Evolutionary conservation across 192 early-diverging fungal species (phyloP), one percentile per base, ranked within the genome.

Genomic region (Coemansia sp.): DNA sequence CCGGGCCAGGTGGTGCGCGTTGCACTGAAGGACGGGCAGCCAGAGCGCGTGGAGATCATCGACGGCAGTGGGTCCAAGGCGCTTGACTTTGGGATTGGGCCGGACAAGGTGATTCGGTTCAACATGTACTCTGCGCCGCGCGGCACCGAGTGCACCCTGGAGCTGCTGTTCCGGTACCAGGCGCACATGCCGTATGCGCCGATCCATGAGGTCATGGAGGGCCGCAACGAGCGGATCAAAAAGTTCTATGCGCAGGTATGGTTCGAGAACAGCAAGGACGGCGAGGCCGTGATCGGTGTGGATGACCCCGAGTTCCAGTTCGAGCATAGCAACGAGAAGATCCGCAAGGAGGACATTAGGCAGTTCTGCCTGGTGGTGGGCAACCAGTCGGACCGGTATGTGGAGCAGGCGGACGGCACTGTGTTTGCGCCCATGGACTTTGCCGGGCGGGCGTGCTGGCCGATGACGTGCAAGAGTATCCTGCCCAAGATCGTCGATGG

Each of bases 401-500:
- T 94, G 56, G 49, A 80, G 46, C 88, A 88, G 74, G 89, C 88
- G 38, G 93, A 93, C 48, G 94, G 92, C 76, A 92, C 93, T 41
- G 81, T 84, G 44, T 86, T 85, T 47, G 88, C 92, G 45, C 86
- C 87, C 23, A 75, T 68, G 51, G 78, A 57, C 70, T 77, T 40
- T 81, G 81, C 33, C 60, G 78, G 44, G 53, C 79, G 49, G 60
- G 86, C 27, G 87, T 91, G 91, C 80, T 85, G 80, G 78, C 85
- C 82, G 13, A 61, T 68, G 26, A 86, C 94, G 44, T 86, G 92
- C 63, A 87, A 88, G 75, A 90, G 89, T 17, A 90, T 96, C 41
- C 80, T 92, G 77, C 88, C 91, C 39, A 88, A 89, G 67, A 85
- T 89, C 18, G 90, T 96, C 46, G 88, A 96, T 62, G 93, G 90